phyloP scores from a whole-genome alignment of 129 eudicot species.

The Lonicera japonica region DNA sequence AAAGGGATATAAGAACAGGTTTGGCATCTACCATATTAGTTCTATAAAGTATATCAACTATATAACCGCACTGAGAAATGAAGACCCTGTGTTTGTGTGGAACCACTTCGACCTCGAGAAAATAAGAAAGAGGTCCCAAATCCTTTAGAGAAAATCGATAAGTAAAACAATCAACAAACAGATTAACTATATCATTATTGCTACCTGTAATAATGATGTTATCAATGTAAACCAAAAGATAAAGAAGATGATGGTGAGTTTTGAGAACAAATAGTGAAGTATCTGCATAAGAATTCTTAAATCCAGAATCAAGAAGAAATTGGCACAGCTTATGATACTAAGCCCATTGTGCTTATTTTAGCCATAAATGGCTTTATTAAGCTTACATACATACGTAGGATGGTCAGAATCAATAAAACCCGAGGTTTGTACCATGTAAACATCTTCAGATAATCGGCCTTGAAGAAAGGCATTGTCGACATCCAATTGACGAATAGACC shows the following conservation, averaged over 20 bases:
- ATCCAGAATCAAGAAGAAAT: too few species aligned
- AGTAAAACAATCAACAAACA: background rate
- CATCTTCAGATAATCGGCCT: too few species aligned
- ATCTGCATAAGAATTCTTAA: too few species aligned
- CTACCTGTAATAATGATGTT: background rate
- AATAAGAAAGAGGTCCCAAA: background rate
- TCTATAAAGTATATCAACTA: background rate
- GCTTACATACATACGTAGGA: too few species aligned
- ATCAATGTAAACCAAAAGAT: background rate
- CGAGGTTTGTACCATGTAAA: too few species aligned
- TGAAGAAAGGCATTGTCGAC: too few species aligned
- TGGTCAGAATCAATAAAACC: too few species aligned
- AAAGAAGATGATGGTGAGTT: background rate
- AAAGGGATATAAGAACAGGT: background rate
- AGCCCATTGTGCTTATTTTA: too few species aligned
- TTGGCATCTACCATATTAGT: background rate
- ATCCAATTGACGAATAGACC: too few species aligned
- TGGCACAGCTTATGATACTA: too few species aligned
- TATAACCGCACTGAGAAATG: background rate
- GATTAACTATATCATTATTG: background rate
- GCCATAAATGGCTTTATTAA: too few species aligned
- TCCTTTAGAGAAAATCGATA: background rate
- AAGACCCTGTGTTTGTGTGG: background rate
- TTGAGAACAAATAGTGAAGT: too few species aligned
- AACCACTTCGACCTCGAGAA: background rate